Conservation (phyloP, 2,329 filamentous ascomycete species). For the Fonsecaea monophora region DNA sequence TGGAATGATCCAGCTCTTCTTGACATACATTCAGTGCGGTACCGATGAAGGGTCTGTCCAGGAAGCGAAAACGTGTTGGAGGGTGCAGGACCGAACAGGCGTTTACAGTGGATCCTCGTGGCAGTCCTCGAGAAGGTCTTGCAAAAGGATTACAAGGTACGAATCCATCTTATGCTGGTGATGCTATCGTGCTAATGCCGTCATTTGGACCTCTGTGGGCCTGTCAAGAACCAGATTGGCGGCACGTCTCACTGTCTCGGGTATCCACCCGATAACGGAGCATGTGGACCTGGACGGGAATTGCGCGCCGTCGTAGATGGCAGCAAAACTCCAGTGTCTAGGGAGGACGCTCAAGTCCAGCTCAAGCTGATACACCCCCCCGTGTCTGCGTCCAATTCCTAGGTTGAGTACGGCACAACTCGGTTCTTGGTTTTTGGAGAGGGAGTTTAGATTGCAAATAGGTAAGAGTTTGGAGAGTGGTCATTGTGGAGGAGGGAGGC, state of each 20-base stretch:
- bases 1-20: neutral
- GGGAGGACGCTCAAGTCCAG: neutral
- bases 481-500: neutral
- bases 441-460: no score
- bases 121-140: neutral
- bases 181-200: neutral
- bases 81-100: neutral
- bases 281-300: constrained; percentile 9
- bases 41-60: neutral
- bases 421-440: neutral
- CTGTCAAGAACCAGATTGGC: constrained; percentile 9
- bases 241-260: constrained; percentile 9
- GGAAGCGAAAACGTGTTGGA: neutral
- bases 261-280: constrained; percentile 6
- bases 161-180: neutral
- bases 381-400: neutral
- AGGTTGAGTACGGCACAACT: neutral
- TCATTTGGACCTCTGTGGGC: neutral
- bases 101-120: neutral
- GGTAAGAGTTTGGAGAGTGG: neutral
- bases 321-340: neutral
- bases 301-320: constrained; percentile 1
- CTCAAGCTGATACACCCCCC: neutral
- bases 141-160: neutral
- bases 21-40: constrained; percentile 1